phyloP scores from a whole-genome alignment of 1,139 yeast species.

The Candida pseudocylindracea region DNA sequence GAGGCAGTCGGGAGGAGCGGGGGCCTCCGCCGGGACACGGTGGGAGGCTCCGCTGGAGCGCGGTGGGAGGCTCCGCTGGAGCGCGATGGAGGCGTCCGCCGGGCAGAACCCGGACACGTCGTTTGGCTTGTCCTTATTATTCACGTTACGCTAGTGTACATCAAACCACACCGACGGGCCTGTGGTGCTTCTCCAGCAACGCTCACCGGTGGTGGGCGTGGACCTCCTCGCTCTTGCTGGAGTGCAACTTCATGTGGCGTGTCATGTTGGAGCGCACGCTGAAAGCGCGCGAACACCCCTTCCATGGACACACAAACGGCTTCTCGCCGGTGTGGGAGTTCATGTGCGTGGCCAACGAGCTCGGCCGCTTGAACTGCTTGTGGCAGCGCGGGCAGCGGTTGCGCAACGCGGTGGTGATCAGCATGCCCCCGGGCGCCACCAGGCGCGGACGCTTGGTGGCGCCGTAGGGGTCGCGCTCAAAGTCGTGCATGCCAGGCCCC shows the following conservation, averaged over 20 bases:
- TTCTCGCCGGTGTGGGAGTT: conserved; percentile 79
- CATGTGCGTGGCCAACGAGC: conserved; percentile 59
- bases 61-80: too few species aligned
- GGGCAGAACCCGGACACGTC: too few species aligned
- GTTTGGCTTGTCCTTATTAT: not conserved
- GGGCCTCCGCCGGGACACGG: too few species aligned
- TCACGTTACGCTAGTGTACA: not conserved
- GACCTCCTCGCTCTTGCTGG: not conserved
- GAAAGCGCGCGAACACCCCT: conserved; percentile 47
- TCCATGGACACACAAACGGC: conserved; percentile 48
- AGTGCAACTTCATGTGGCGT: conserved; percentile 48
- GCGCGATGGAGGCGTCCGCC: too few species aligned
- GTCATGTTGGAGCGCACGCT: conserved; percentile 66
- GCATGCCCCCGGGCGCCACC: too few species aligned
- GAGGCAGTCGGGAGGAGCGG: not conserved
- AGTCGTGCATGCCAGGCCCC: too few species aligned
- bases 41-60: too few species aligned
- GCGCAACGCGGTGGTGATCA: conserved; percentile 1
- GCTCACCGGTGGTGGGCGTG: not conserved
- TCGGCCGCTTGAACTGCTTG: conserved; percentile 62
- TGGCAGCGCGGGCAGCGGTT: conserved; percentile 46
- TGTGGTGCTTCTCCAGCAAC: too few species aligned
- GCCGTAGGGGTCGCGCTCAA: too few species aligned
- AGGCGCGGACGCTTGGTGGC: too few species aligned
- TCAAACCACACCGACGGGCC: too few species aligned